Percentiles rank a stretch among this genome's conserved stretches.
Evolutionary conservation across 2,329 filamentous ascomycete species (phyloP).

Genomic region (Ascochyta viciae-villosae): DNA sequence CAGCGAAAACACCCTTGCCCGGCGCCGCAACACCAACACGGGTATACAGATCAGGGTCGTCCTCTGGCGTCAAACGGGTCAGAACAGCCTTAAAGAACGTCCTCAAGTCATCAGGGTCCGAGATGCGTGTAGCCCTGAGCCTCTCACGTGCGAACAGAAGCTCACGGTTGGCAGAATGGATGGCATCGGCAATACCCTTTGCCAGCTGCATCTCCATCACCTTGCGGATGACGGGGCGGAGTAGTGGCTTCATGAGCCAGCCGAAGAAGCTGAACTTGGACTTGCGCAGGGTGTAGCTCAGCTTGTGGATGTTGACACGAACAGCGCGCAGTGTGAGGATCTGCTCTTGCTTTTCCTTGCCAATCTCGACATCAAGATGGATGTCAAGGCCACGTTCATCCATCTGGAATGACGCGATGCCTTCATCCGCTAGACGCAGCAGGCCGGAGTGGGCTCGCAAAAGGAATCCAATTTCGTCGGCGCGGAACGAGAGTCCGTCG

Average conservation of each 20-base stretch:
- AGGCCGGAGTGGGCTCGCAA: conserved; percentile 79
- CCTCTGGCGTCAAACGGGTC: conserved; percentile 73
- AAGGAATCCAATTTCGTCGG: conserved; percentile 90
- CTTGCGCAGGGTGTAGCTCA: conserved; percentile 77
- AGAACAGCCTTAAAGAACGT: conserved; percentile 85
- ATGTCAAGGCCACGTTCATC: conserved; percentile 90
- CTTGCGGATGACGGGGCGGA: conserved; percentile 80
- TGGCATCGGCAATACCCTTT: conserved; percentile 70
- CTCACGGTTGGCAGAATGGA: conserved; percentile 82
- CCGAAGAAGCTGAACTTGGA: conserved; percentile 79
- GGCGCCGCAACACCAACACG: conserved; percentile 72
- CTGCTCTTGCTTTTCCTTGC: conserved; percentile 77
- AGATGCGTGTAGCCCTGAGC: conserved; percentile 82
- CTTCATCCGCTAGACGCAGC: conserved; percentile 78
- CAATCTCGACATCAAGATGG: conserved; percentile 82
- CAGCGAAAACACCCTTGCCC: conserved; percentile 73
- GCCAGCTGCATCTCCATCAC: conserved; percentile 81
- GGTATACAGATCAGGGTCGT: conserved; percentile 78
- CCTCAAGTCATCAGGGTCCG: conserved; percentile 77
- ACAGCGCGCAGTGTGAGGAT: conserved; percentile 80
- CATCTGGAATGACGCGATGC: conserved; percentile 83
- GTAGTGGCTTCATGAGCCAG: conserved; percentile 83
- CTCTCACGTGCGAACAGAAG: conserved; percentile 86
- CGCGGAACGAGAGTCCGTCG: conserved; percentile 81
- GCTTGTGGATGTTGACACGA: conserved; percentile 82